These are phyloP conservation scores for Herpetomonas samuelpessoai DNA, from an alignment of 208 protist species.

Conservation along the genomic window DNA sequence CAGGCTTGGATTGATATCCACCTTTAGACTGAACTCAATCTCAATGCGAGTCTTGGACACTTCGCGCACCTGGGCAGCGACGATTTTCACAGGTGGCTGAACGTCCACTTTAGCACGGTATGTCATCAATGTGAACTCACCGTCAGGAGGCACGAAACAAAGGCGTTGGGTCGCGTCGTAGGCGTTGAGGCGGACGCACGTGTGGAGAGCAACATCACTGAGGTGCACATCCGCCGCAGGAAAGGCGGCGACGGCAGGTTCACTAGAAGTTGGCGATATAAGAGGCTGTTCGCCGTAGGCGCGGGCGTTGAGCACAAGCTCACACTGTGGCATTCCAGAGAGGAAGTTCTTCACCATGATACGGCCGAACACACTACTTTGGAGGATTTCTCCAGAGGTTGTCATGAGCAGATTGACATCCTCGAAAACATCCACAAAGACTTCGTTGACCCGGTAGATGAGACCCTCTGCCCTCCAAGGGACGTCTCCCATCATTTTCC, in stretches of 20 bases:
- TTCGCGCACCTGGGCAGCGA: constrained; percentile 89
- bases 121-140: constrained; percentile 97
- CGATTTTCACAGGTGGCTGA: constrained; percentile 93
- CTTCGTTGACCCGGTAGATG: constrained; percentile 95
- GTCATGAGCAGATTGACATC: constrained; percentile 96
- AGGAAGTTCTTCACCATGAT: constrained; percentile 97
- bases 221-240: constrained; percentile 37
- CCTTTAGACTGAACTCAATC: constrained; percentile 80
- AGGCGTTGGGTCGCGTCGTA: constrained; percentile 84
- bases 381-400: constrained; percentile 87
- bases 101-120: constrained; percentile 95
- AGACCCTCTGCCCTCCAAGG: constrained; percentile 93
- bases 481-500: constrained; percentile 88
- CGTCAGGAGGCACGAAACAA: constrained; percentile 95
- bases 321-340: constrained; percentile 98
- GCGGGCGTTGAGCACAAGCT: constrained; percentile 96
- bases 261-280: neutral
- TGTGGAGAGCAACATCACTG: constrained; percentile 97
- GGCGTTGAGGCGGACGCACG: constrained; percentile 95
- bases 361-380: constrained; percentile 91
- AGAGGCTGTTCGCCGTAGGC: constrained; percentile 29
- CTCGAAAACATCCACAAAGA: constrained; percentile 99
- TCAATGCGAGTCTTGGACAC: constrained; percentile 91
- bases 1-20: constrained; percentile 32
- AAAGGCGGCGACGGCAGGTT: neutral